Percentiles rank a stretch among this genome's conserved stretches.
Conservation (phyloP, 768 basidiomycete genomes). For the Mycena alexandri region DNA sequence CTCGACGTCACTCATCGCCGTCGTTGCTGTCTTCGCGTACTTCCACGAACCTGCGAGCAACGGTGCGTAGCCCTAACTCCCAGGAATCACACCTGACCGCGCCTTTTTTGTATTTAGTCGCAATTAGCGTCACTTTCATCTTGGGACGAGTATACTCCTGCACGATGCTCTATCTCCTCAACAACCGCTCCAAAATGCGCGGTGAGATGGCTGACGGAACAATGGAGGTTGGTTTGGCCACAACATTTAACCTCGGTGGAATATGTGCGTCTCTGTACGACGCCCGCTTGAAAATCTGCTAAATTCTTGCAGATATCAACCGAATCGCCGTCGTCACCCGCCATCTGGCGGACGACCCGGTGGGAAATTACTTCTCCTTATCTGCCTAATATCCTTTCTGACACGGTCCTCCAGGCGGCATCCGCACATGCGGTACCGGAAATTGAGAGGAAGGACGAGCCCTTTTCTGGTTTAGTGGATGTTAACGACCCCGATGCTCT, state of each 20-base stretch:
- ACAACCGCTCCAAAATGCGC: constrained; percentile 21
- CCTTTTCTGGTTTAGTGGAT: constrained; percentile 6
- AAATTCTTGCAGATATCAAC: constrained; percentile 2
- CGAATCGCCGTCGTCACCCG: constrained; percentile 11
- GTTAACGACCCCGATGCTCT: neutral
- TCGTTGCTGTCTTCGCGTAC: constrained; percentile 21
- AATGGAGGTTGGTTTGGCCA: constrained; percentile 14
- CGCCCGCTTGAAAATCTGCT: neutral
- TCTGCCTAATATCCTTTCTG: too few species aligned
- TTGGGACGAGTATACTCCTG: constrained; percentile 24
- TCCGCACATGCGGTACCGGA: neutral
- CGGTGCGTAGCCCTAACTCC: neutral
- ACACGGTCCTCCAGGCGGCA: neutral
- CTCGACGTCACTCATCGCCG: constrained; percentile 23
- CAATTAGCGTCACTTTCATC: constrained; percentile 19
- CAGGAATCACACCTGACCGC: neutral
- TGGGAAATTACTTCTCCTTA: neutral
- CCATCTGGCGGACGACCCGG: neutral
- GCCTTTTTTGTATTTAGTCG: neutral
- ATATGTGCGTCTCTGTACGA: neutral
- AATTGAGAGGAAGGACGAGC: constrained; percentile 3
- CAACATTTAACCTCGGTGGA: constrained; percentile 17
- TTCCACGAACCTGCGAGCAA: constrained; percentile 23
- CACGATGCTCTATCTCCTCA: constrained; percentile 30
- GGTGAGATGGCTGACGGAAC: constrained; percentile 23